Conservation (phyloP, 257 asterid genomes). For the Leptodermis oblonga region DNA sequence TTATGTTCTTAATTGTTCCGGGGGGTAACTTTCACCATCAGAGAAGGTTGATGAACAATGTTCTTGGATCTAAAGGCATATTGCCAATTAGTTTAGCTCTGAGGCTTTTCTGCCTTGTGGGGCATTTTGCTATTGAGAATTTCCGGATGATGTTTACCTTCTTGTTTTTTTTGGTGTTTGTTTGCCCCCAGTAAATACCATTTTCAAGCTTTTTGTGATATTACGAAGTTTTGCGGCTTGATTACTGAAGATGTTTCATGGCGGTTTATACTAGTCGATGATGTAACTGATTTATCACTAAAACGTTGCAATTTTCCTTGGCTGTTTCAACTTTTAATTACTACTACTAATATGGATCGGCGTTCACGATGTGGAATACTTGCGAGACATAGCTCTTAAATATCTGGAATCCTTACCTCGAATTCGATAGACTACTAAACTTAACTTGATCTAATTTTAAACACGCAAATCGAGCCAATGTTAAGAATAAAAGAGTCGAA, state of each 20-base stretch:
- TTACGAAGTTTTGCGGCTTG: background rate
- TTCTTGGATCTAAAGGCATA: background rate
- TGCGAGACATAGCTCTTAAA: too few relatives aligned
- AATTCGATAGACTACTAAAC: too few relatives aligned
- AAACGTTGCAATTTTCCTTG: background rate
- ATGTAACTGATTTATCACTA: background rate
- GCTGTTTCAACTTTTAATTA: too few relatives aligned
- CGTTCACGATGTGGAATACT: too few relatives aligned
- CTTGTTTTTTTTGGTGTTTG: background rate
- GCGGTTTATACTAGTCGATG: background rate
- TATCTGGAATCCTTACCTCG: too few relatives aligned
- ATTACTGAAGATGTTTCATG: background rate
- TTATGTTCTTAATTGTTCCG: background rate
- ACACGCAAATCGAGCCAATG: too few relatives aligned
- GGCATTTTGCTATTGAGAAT: background rate
- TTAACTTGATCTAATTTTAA: too few relatives aligned
- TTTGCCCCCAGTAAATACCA: conserved; percentile 1
- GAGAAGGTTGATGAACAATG: background rate
- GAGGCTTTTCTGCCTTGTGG: background rate
- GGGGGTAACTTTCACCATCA: background rate
- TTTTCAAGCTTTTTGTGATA: background rate
- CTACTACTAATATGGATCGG: too few relatives aligned
- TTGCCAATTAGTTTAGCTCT: background rate
- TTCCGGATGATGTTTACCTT: background rate
- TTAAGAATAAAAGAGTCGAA: too few relatives aligned